phyloP scores from a whole-genome alignment of 2,329 filamentous ascomycete genomes.

The Fusarium buharicum region DNA sequence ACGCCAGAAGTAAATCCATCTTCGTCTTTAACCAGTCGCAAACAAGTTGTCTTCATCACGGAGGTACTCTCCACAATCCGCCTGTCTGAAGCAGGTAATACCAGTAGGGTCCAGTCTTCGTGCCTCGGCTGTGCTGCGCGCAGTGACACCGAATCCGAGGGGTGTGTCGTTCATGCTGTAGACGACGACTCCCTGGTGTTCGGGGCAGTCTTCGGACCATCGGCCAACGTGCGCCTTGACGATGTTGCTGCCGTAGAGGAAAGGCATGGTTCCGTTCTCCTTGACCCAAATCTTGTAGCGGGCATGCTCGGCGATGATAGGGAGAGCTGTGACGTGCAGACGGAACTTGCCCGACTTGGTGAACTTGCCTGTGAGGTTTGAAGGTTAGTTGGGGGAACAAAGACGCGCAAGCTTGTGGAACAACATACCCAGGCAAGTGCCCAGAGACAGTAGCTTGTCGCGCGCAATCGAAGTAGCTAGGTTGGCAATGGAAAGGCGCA shows the following conservation, averaged over 20 bases:
- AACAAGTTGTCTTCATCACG: constrained; percentile 80
- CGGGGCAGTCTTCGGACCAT: constrained; percentile 91
- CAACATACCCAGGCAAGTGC: constrained; percentile 76
- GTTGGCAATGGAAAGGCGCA: constrained; percentile 89
- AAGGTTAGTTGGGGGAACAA: constrained; percentile 21
- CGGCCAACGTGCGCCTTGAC: constrained; percentile 77
- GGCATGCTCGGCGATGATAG: constrained; percentile 88
- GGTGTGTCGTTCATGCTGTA: constrained; percentile 93
- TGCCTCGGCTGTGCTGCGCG: constrained; percentile 85
- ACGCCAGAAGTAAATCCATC: constrained; percentile 39
- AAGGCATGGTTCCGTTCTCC: constrained; percentile 96
- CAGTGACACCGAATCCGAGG: constrained; percentile 92
- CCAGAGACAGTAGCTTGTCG: constrained; percentile 85
- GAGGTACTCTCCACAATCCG: constrained; percentile 93
- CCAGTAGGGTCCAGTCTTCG: constrained; percentile 89
- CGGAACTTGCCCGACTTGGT: constrained; percentile 97
- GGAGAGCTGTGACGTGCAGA: constrained; percentile 88
- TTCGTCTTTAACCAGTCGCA: constrained; percentile 57
- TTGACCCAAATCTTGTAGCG: constrained; percentile 98
- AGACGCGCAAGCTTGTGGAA: not conserved
- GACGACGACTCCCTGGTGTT: constrained; percentile 91
- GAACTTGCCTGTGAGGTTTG: constrained; percentile 75
- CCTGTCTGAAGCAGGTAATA: constrained; percentile 89
- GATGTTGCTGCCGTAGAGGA: constrained; percentile 92
- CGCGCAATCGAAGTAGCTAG: constrained; percentile 86